Evolutionary conservation across 768 basidiomycete genomes (phyloP).

Genomic region (Calocera cornea): DNA sequence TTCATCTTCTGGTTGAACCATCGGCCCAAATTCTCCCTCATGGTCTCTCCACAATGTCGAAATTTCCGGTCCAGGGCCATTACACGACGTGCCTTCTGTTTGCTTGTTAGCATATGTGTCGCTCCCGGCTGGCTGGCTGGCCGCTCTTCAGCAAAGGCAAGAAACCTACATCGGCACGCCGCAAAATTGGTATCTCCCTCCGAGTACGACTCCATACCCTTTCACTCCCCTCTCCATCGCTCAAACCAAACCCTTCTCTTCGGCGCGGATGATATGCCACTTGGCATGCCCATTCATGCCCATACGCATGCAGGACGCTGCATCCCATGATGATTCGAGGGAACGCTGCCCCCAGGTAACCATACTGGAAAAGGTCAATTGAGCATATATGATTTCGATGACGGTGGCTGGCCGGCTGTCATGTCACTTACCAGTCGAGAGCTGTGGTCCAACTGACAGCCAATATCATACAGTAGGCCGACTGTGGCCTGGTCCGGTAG

Average conservation of each 20-base stretch:
- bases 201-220: constrained; percentile 8
- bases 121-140: too few species aligned
- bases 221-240: constrained; percentile 11
- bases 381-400: neutral
- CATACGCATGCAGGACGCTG: constrained; percentile 8
- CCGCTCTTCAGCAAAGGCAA: too few species aligned
- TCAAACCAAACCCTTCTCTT: neutral
- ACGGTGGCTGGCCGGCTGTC: too few species aligned
- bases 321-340: neutral
- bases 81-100: neutral
- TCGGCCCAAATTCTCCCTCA: neutral
- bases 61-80: constrained; percentile 3
- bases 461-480: constrained; percentile 25
- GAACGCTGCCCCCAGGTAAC: neutral
- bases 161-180: constrained; percentile 4
- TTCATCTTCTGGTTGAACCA: neutral
- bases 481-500: constrained; percentile 21
- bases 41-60: neutral
- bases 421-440: neutral
- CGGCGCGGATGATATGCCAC: constrained; percentile 3
- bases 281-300: too few species aligned
- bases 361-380: too few species aligned
- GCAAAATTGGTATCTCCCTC: neutral
- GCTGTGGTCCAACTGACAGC: constrained; percentile 27
- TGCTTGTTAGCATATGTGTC: too few species aligned